These are phyloP conservation scores for Silybum marianum DNA, from an alignment of 129 eudicot genomes.

Conservation along the genomic window DNA sequence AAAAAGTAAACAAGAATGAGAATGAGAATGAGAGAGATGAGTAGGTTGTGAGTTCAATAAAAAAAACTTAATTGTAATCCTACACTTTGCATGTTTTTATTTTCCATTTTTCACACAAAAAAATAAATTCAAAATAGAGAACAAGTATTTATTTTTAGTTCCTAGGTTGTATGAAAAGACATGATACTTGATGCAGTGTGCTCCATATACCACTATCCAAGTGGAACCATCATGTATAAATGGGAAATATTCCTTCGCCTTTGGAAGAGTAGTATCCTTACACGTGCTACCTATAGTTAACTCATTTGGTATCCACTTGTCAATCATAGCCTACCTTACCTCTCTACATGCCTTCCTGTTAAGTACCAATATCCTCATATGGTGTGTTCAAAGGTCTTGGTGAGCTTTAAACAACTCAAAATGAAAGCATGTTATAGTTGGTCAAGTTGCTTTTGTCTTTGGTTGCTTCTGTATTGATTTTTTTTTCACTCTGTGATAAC, in stretches of 20 bases:
- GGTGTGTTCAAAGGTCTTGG: not conserved
- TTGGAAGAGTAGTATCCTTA: not conserved
- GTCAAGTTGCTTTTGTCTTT: not conserved
- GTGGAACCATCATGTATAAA: not conserved
- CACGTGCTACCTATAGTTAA: not conserved
- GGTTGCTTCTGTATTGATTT: too few species aligned
- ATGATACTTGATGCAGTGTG: not conserved
- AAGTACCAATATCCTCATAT: not conserved
- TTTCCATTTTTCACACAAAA: not conserved
- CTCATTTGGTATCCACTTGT: not conserved
- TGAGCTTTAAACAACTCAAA: not conserved
- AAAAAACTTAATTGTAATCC: too few species aligned
- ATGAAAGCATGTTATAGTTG: not conserved
- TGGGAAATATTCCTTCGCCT: not conserved
- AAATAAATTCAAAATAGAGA: not conserved
- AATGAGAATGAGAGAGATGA: too few species aligned
- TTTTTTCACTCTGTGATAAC: not conserved
- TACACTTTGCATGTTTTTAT: not conserved
- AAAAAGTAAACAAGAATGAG: too few species aligned
- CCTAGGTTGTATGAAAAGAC: slow-evolving; percentile 1
- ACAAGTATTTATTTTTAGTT: not conserved
- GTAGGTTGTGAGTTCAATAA: too few species aligned
- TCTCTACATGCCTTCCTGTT: not conserved
- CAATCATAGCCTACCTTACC: not conserved
- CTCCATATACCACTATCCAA: not conserved